These are phyloP conservation scores for Trametes gibbosa DNA, from an alignment of 768 basidiomycete species.

Conservation along the genomic window DNA sequence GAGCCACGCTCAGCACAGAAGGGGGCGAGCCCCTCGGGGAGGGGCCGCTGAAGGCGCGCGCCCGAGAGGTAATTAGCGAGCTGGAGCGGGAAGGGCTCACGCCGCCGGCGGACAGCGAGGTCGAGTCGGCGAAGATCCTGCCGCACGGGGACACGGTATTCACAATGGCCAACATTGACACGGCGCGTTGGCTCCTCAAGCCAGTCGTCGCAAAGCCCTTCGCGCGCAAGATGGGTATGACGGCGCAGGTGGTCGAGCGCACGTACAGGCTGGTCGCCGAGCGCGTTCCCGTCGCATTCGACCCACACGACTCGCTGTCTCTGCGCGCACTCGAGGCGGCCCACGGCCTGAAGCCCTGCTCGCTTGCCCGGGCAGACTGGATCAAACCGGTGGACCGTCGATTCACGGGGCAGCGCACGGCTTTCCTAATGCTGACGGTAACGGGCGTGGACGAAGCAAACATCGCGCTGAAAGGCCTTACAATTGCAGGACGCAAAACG, in stretches of 20 bases:
- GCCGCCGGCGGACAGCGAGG: not conserved
- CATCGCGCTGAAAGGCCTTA: conserved; percentile 1
- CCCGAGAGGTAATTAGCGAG: not conserved
- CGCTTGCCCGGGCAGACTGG: conserved; percentile 18
- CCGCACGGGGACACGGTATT: not conserved
- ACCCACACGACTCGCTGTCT: not conserved
- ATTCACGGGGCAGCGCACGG: conserved; percentile 16
- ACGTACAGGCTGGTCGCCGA: conserved; percentile 1
- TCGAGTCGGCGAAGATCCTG: not conserved
- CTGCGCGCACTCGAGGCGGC: not conserved
- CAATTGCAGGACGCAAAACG: not conserved
- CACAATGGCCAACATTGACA: not conserved
- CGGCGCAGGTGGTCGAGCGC: not conserved
- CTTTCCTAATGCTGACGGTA: conserved; percentile 27
- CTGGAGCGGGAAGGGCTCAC: not conserved
- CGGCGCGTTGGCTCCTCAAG: not conserved
- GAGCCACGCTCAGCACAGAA: not conserved
- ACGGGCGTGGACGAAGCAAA: conserved; percentile 23
- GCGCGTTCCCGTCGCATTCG: not conserved
- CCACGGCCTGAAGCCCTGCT: not conserved
- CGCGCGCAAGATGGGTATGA: conserved; percentile 2
- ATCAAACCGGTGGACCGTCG: conserved; percentile 26
- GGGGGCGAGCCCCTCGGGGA: not conserved
- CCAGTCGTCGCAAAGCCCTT: not conserved
- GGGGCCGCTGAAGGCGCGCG: not conserved